A percentile compares a stretch with the other conserved stretches of the same genome.
Conservation (phyloP, 192 early-diverging fungal genomes). For the Coemansia sp. region DNA sequence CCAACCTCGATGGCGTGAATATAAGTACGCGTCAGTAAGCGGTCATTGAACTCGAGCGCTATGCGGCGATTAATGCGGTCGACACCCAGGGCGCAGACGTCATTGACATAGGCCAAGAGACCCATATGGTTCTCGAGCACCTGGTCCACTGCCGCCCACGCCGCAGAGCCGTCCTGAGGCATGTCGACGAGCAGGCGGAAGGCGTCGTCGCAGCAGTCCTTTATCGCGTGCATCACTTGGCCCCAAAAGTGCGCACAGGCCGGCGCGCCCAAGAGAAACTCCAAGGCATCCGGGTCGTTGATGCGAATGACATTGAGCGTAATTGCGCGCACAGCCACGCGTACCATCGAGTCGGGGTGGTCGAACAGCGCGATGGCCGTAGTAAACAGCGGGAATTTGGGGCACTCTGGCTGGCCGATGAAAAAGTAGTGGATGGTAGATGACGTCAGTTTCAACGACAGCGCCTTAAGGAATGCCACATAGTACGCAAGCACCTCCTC, state of each 20-base stretch:
- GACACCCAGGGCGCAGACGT: conserved; percentile 60
- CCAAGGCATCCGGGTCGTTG: conserved; percentile 36
- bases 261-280: conserved; percentile 39
- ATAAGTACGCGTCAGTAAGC: conserved; percentile 38
- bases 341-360: conserved; percentile 73
- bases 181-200: conserved; percentile 50
- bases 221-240: conserved; percentile 38
- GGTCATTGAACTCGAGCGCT: conserved; percentile 32
- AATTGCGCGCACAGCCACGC: conserved; percentile 66
- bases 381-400: conserved; percentile 62
- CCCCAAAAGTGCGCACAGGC: conserved; percentile 44
- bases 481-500: conserved; percentile 73
- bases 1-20: conserved; percentile 39
- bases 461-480: conserved; percentile 70
- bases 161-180: conserved; percentile 30
- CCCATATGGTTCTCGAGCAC: conserved; percentile 66
- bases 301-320: conserved; percentile 66
- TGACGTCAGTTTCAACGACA: conserved; percentile 66
- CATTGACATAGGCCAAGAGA: conserved; percentile 66
- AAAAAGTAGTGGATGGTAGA: conserved; percentile 70
- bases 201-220: conserved; percentile 40
- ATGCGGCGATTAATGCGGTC: conserved; percentile 59
- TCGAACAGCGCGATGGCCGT: conserved; percentile 67
- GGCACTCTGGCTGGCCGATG: conserved; percentile 45
- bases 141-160: conserved; percentile 57